Conservation (phyloP, 1,284 basidiomycete species). For the Ceratobasidium sp. region DNA sequence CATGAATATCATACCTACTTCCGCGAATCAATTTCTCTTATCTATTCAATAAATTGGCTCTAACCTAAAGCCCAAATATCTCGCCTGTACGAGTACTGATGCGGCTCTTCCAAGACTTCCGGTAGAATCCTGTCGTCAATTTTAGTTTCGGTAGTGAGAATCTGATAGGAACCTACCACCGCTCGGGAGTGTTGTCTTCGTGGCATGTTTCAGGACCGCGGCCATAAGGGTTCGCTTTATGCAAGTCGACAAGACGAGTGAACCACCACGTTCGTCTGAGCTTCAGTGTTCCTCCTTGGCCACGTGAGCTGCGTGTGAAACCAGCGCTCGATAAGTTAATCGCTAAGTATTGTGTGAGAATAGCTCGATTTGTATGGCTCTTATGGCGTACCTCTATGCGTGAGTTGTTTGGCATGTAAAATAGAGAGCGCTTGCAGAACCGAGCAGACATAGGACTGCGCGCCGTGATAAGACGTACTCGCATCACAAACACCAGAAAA, state of each 20-base stretch:
- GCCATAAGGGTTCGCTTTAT: conserved; percentile 76
- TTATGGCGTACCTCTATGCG: conserved; percentile 37
- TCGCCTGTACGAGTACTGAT: conserved; percentile 73
- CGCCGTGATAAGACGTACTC: not conserved
- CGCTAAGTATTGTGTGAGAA: conserved; percentile 19
- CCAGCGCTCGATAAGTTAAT: conserved; percentile 39
- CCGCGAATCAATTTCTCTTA: not conserved
- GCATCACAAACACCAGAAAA: not conserved
- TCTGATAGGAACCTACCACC: conserved; percentile 58
- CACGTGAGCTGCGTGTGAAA: conserved; percentile 21
- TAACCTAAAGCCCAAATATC: conserved; percentile 72
- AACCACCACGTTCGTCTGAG: conserved; percentile 51
- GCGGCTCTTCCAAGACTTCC: conserved; percentile 73
- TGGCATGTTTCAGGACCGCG: conserved; percentile 57
- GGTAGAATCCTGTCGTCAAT: conserved; percentile 64
- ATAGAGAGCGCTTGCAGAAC: conserved; percentile 32
- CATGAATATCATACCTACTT: conserved; percentile 69
- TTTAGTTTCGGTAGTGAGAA: conserved; percentile 26
- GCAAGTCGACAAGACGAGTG: conserved; percentile 72
- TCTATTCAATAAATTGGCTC: not conserved
- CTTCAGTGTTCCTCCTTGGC: conserved; percentile 38
- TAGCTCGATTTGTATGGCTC: not conserved
- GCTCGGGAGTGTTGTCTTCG: conserved; percentile 63
- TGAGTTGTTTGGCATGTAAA: conserved; percentile 33
- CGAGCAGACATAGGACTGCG: conserved; percentile 26